Conservation (phyloP, 2,329 filamentous ascomycete species). For the Bimuria novae-zelandiae region DNA sequence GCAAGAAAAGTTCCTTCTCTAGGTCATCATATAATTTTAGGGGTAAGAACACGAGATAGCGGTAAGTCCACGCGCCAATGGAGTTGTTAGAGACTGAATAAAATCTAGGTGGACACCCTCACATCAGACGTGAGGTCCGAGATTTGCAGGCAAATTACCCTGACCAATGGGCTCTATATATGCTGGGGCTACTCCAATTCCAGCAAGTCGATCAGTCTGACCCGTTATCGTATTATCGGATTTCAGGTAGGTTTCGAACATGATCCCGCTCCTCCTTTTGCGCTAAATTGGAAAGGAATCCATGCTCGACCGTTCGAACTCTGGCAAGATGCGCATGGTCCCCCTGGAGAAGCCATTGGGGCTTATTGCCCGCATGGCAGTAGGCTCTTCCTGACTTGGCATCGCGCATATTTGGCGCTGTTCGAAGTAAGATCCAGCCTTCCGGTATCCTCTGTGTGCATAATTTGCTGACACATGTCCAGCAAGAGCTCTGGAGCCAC, state of each 20-base stretch:
- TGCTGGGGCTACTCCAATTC: conserved; percentile 73
- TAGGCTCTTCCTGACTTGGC: conserved; percentile 81
- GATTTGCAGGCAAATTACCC: conserved; percentile 61
- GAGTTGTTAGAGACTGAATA: conserved; percentile 7
- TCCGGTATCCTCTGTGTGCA: neutral
- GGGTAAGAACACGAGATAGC: conserved; percentile 26
- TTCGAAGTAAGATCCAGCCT: conserved; percentile 55
- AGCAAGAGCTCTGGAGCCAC: conserved; percentile 39
- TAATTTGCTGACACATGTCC: neutral
- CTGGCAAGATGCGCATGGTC: conserved; percentile 36
- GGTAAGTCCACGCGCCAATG: conserved; percentile 5
- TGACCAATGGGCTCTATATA: conserved; percentile 75
- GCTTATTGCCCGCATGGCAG: conserved; percentile 82
- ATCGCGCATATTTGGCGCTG: conserved; percentile 75
- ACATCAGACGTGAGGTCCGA: conserved; percentile 67
- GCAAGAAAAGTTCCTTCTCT: conserved; percentile 5
- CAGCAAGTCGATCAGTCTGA: conserved; percentile 67
- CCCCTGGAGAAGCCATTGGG: conserved; percentile 17
- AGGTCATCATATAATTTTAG: conserved; percentile 22
- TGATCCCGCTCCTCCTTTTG: neutral
- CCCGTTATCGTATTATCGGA: conserved; percentile 74
- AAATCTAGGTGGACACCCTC: conserved; percentile 28
- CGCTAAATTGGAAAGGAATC: conserved; percentile 28
- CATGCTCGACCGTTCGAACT: conserved; percentile 44
- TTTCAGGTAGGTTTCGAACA: conserved; percentile 62